These are phyloP conservation scores for Gossypium laxum DNA, from an alignment of 441 rosid species.

Conservation along the genomic window DNA sequence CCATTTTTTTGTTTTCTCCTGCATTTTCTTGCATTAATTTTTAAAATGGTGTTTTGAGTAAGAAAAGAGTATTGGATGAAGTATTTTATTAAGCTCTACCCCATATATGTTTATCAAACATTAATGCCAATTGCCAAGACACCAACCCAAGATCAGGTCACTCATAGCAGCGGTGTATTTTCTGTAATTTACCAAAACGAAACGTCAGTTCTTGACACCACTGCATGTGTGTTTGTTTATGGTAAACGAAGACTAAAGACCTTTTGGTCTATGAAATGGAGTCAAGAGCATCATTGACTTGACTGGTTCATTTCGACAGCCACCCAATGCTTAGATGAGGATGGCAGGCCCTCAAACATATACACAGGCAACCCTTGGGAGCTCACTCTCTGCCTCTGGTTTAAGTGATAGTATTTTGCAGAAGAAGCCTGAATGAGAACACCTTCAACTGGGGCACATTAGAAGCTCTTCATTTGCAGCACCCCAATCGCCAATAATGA, in stretches of 20 bases:
- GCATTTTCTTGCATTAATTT: no score
- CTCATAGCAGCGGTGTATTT: constrained; percentile 32
- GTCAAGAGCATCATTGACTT: constrained; percentile 47
- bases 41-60: no score
- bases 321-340: constrained; percentile 40
- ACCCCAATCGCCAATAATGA: not conserved
- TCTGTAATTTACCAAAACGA: no score
- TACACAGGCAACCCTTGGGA: constrained; percentile 53
- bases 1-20: not conserved
- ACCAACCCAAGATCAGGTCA: not conserved
- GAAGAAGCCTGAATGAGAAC: no score
- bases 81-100: no score
- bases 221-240: constrained; percentile 62
- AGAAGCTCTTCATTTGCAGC: no score
- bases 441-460: no score
- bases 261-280: constrained; percentile 33
- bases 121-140: not conserved
- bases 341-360: constrained; percentile 43
- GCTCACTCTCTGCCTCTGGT: constrained; percentile 31
- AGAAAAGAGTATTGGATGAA: no score
- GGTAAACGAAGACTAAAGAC: constrained; percentile 30
- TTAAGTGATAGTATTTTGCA: no score
- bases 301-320: constrained; percentile 28
- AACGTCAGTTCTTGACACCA: constrained; percentile 12
- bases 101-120: no score